These are phyloP conservation scores for Phytophthora vignae DNA, from an alignment of 352 stramenopile genomes.

Conservation along the genomic window DNA sequence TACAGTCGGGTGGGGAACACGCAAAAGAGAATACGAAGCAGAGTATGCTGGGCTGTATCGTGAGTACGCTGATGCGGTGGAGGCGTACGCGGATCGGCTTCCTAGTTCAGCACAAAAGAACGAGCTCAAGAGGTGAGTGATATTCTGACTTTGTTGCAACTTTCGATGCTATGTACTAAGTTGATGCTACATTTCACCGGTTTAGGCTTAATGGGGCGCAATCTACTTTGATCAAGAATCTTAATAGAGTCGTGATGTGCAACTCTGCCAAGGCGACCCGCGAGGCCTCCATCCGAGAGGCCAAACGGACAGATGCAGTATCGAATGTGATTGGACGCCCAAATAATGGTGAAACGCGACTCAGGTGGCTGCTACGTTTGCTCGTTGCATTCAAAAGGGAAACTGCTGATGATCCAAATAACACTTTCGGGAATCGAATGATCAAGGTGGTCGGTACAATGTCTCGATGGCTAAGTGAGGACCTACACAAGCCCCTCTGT, in stretches of 20 bases:
- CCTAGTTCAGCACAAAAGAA: background rate
- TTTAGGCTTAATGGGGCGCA: too few species aligned
- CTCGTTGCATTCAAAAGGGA: background rate
- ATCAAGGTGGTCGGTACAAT: background rate
- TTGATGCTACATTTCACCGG: too few species aligned
- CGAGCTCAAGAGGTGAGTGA: background rate
- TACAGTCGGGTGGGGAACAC: background rate
- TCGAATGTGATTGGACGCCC: background rate
- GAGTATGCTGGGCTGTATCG: conserved; percentile 6
- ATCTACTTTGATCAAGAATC: too few species aligned
- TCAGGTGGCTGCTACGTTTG: background rate
- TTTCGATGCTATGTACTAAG: too few species aligned
- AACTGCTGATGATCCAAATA: background rate
- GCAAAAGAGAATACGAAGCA: background rate
- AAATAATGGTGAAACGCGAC: background rate
- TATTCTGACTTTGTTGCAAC: background rate
- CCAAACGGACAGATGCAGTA: background rate
- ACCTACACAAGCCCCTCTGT: background rate
- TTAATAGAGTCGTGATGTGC: too few species aligned
- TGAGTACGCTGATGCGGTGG: background rate
- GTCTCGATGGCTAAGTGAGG: background rate
- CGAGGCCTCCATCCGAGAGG: too few species aligned
- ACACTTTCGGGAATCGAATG: background rate
- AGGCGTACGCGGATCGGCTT: conserved; percentile 1
- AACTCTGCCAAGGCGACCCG: background rate